Evolutionary conservation across 1,139 yeast species (phyloP).

Genomic region (Candida sp.): DNA sequence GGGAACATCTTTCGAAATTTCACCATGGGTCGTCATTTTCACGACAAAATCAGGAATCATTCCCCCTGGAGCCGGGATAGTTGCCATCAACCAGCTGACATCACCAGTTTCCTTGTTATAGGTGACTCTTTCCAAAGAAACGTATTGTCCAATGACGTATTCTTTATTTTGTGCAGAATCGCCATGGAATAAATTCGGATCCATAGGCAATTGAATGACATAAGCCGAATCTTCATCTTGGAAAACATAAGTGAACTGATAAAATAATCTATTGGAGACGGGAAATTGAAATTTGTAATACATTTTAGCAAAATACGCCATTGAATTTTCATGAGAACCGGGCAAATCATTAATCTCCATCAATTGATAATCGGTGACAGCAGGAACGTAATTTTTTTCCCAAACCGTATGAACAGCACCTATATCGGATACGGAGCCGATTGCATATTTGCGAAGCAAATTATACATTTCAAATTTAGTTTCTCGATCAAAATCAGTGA

Average conservation of each 20-base stretch:
- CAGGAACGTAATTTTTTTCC: constrained; percentile 33
- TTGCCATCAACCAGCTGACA: constrained; percentile 63
- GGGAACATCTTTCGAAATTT: constrained; percentile 68
- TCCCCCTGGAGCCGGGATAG: constrained; percentile 66
- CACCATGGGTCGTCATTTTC: constrained; percentile 50
- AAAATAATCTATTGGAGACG: constrained; percentile 49
- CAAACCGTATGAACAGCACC: constrained; percentile 30
- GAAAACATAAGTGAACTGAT: constrained; percentile 51
- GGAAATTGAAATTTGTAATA: constrained; percentile 51
- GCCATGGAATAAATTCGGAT: constrained; percentile 6
- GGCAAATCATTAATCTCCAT: constrained; percentile 8
- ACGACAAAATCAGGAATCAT: constrained; percentile 63
- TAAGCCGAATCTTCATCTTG: constrained; percentile 30
- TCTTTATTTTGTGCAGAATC: constrained; percentile 6
- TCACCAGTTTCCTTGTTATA: constrained; percentile 31
- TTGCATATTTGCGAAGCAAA: constrained; percentile 9
- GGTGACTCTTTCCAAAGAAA: constrained; percentile 56
- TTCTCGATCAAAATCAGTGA: constrained; percentile 11
- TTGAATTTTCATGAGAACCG: constrained; percentile 6
- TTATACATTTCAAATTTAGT: neutral
- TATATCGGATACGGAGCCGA: constrained; percentile 11
- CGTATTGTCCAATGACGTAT: constrained; percentile 44
- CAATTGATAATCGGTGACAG: constrained; percentile 20
- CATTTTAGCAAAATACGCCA: constrained; percentile 23
- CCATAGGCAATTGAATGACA: constrained; percentile 51